Evolutionary conservation across 768 basidiomycete species (phyloP).

Genomic region (Tylopilus vinaceipallidus): DNA sequence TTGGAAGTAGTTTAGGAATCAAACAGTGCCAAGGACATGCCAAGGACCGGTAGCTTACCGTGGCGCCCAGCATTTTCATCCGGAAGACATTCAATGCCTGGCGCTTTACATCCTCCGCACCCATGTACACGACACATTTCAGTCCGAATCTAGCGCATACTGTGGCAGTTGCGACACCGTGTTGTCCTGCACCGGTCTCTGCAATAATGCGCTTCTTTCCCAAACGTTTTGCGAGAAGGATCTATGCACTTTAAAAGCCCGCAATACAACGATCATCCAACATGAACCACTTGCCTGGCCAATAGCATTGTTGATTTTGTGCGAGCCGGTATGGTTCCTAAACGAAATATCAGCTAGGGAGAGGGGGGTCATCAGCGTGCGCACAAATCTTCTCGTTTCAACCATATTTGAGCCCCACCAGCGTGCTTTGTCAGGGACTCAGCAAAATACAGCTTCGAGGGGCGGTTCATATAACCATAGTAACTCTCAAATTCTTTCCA

Average conservation of each 20-base stretch:
- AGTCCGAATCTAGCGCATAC: slow-evolving; percentile 96
- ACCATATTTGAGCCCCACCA: slow-evolving; percentile 95
- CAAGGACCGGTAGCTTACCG: slow-evolving; percentile 41
- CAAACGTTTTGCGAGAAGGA: slow-evolving; percentile 87
- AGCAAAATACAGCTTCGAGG: slow-evolving; percentile 88
- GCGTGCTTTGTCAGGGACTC: slow-evolving; percentile 86
- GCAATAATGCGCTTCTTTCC: slow-evolving; percentile 98
- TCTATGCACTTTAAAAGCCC: slow-evolving; percentile 43
- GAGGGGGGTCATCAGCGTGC: slow-evolving; percentile 22
- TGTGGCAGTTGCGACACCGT: slow-evolving; percentile 98
- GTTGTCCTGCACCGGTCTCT: slow-evolving; percentile 98
- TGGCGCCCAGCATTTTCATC: slow-evolving; percentile 95
- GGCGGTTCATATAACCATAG: slow-evolving; percentile 94
- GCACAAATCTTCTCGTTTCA: slow-evolving; percentile 92
- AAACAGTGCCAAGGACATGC: neutral
- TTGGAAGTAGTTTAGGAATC: slow-evolving; percentile 28
- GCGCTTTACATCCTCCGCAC: slow-evolving; percentile 92
- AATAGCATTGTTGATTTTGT: slow-evolving; percentile 99
- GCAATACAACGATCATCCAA: neutral
- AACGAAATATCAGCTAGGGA: slow-evolving; percentile 3
- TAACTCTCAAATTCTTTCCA: slow-evolving; percentile 87
- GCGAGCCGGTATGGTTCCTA: slow-evolving; percentile 97
- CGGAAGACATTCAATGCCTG: slow-evolving; percentile 98
- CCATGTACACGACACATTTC: slow-evolving; percentile 98
- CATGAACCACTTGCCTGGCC: slow-evolving; percentile 64